A percentile compares a stretch with the other conserved stretches of the same genome.
These are phyloP conservation scores for Nephelium lappaceum DNA, from an alignment of 345 rosid genomes.

Conservation along the genomic window DNA sequence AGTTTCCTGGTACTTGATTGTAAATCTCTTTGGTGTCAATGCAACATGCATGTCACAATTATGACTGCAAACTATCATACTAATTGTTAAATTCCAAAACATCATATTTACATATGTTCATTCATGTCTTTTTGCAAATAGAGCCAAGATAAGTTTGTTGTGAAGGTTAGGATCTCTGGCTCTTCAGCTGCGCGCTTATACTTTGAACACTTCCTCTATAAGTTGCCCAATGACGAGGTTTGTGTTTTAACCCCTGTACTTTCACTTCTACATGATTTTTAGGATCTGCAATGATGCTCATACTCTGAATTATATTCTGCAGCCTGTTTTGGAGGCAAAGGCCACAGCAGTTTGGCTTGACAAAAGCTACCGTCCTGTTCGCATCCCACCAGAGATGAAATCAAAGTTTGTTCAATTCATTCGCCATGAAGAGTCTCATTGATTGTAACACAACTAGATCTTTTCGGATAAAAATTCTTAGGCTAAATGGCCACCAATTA, in stretches of 20 bases:
- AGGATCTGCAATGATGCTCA: neutral
- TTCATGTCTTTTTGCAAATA: constrained; percentile 30
- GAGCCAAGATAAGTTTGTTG: constrained; percentile 76
- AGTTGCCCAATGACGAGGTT: constrained; percentile 79
- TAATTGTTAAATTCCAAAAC: too few relatives aligned
- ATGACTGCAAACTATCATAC: neutral
- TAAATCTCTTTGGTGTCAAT: neutral
- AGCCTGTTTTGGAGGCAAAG: constrained; percentile 82
- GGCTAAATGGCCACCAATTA: neutral
- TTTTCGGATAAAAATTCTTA: neutral
- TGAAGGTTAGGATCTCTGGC: constrained; percentile 66
- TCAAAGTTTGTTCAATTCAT: constrained; percentile 61
- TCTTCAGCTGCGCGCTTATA: constrained; percentile 75
- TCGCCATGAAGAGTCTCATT: constrained; percentile 43
- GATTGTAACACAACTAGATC: constrained; percentile 6
- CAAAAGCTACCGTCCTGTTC: constrained; percentile 70
- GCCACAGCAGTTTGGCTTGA: constrained; percentile 82
- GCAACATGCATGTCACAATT: neutral
- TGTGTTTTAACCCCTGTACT: constrained; percentile 10
- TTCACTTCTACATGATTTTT: neutral
- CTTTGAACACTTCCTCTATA: constrained; percentile 72
- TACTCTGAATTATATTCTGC: constrained; percentile 16
- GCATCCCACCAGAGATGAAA: constrained; percentile 66
- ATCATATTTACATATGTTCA: neutral
- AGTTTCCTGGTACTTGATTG: neutral